Evolutionary conservation across 805 yeast genomes (phyloP), one percentile per base, ranked within the genome.

Genomic region (Teunomyces cretensis): DNA sequence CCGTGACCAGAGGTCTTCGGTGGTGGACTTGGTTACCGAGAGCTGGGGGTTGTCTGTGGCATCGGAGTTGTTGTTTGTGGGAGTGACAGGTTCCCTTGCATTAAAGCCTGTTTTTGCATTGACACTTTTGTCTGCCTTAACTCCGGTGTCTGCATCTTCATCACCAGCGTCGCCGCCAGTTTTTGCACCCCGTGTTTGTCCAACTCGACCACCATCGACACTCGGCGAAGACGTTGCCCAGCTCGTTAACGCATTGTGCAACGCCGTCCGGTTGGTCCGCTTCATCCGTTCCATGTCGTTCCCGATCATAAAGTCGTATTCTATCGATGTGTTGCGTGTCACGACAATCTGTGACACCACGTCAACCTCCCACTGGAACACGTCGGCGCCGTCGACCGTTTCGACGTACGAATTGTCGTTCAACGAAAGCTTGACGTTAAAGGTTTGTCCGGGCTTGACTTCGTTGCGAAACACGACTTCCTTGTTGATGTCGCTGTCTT

Each of bases 381-480:
- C 50, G 9, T 47, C 48, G 4, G 30, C 39, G 7, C 46, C 54
- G 3, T 43, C 53, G 4, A 49, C 50, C 9, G 33, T 45, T 14
- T 41, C 49, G 16, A 52, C 47, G 9, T 49, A 47, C 9, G 81
- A 74, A 49, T 76, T 73, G 2, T 64, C 62, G 57, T 79, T 81
- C 52, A 86, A 58, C 13, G 62, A 53, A 19, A 88, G 65, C 45
- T 68, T 69, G 2, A 81, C 83, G 46, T 78, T 76, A 60, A 85
- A 86, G 6, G 81, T 71, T 54, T 83, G 86, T 17, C 86, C 88
- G 0, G 96, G 94, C 50, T 82, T 83, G 15, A 88, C 63, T 33
- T 67, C 62, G 48, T 71, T 70, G 22, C 61, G 58, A 53, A 68
- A 72, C 30, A 56, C 57, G 6, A 72, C 65, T 49, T 71, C 75